Base-by-base conservation (phyloP, 1,284 basidiomycete species). In the Fomitopsis betulina region DNA sequence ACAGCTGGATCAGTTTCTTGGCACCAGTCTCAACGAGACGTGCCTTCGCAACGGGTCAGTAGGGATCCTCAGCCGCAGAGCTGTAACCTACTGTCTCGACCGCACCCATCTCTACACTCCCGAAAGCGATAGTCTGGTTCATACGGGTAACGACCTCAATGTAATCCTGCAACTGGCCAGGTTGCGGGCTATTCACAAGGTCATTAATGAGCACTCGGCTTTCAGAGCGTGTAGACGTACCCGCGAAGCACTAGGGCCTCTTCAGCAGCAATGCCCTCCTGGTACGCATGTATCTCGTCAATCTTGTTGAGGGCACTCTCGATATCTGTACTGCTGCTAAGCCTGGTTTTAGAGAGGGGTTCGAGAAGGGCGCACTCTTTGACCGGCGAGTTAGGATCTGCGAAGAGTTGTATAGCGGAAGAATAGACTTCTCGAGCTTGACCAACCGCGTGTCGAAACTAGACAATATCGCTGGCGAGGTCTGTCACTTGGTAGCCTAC, bases 61-160 rank as follows among this genome's bases (percentile, higher is more conserved):
- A 47, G 19, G 7, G n/a, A 13, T 5, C 1, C 1, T 3, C 23
- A 27, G 30, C n/a, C 32, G 35, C 13, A 17, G 17, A n/a, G 55
- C 13, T 15, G n/a, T 42, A 23, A 67, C 78, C 32, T 56, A 86
- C 86, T 27, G 84, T 86, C 62, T 88, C 83, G 2, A 76, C 76
- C 2, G 83, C 72, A 61, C 84, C 84, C 17, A 76, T 74, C 42
- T 84, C 85, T 1, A 81, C 75, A 0, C 82, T 79, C 64, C 88
- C 86, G 74, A 93, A 93, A 0, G 87, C 88, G 52, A 93, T 87
- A 32, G 81, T 84, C 5, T 87, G 89, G 63, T 91, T 92, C 43
- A 93, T 75, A 2, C 86, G 81, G 63, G 88, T 87, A 5, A 93
- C 69, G 0, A 85, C 87, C 58, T 89, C 86, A 13, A 81, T 84